Evolutionary conservation across 2,329 filamentous ascomycete species (phyloP), one percentile per base, ranked within the genome.

Genomic region (Microsporum canis): DNA sequence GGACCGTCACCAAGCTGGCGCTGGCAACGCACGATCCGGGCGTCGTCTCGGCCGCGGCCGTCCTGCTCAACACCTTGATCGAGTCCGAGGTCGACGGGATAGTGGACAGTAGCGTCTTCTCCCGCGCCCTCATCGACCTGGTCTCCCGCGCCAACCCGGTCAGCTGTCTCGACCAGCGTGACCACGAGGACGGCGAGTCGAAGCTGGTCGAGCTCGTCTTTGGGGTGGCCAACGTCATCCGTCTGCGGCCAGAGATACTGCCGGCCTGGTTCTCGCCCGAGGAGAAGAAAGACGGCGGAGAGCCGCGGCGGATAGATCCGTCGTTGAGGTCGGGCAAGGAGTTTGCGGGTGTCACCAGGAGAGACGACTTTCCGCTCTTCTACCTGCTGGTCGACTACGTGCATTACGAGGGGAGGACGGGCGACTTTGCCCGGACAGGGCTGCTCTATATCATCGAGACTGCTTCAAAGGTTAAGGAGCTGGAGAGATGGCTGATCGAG

Each of bases 11-110:
- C 65, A 91, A 95, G 76, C 91, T 97, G 67, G 91, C 91, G 2
- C 85, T 89, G 1, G 87, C 87, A 0, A 91, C 88, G 36, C 87
- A 89, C 72, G 88, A 95, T 73, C 88, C 95, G 68, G 87, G 84
- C 70, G 87, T 96, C 69, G 87, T 97, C 67, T 86, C 87, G 65
- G 88, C 92, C 70, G 88, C 89, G 31, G 88, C 96, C 41, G 79
- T 87, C 45, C 86, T 96, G 71, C 96, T 96, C 74, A 90, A 89
- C 61, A 91, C 90, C 14, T 81, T 99, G 65, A 89, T 97, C 68
- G 94, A 99, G 75, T 94, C 91, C 72, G 94, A 97, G 73, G 91
- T 96, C 75, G 94, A 96, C 71, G 90, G 91, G 39, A 95, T 97
- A 69, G 84, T 96, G 56, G 89, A 95, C 70, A 95, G 88, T 69